These are phyloP conservation scores for Sporisorium scitamineum DNA, from an alignment of 1,284 basidiomycete genomes.

Conservation along the genomic window DNA sequence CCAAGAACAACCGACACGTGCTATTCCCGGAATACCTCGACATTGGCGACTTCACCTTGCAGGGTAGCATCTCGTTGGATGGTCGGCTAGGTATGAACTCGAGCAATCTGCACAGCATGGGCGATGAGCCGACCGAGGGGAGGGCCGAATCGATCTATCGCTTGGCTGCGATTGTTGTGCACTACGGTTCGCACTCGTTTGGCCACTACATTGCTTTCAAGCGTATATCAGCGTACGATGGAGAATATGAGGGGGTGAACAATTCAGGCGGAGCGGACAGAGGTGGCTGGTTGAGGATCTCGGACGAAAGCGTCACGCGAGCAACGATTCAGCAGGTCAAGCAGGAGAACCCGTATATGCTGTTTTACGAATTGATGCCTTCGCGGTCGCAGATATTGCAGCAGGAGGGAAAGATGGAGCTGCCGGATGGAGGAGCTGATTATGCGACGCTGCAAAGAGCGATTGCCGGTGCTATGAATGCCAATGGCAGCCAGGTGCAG, in stretches of 20 bases:
- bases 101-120: not conserved
- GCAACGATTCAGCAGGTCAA: conserved; percentile 56
- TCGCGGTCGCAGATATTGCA: not conserved
- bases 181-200: conserved; percentile 66
- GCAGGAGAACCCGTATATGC: conserved; percentile 65
- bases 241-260: not conserved
- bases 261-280: conserved; percentile 5
- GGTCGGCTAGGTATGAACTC: conserved; percentile 33
- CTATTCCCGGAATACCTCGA: conserved; percentile 62
- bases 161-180: conserved; percentile 60
- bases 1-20: conserved; percentile 64
- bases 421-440: conserved; percentile 17
- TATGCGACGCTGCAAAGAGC: conserved; percentile 35
- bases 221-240: conserved; percentile 9
- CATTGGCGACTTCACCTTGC: conserved; percentile 49
- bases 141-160: conserved; percentile 37
- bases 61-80: conserved; percentile 46
- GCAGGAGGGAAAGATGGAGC: conserved; percentile 12
- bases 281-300: conserved; percentile 60
- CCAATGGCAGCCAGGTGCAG: not conserved
- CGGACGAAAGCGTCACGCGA: conserved; percentile 59
- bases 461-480: conserved; percentile 23
- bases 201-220: conserved; percentile 68
- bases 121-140: not conserved
- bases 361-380: conserved; percentile 62